Evolutionary conservation across 768 basidiomycete species (phyloP).

Genomic region (Cyclocybe cylindracea): DNA sequence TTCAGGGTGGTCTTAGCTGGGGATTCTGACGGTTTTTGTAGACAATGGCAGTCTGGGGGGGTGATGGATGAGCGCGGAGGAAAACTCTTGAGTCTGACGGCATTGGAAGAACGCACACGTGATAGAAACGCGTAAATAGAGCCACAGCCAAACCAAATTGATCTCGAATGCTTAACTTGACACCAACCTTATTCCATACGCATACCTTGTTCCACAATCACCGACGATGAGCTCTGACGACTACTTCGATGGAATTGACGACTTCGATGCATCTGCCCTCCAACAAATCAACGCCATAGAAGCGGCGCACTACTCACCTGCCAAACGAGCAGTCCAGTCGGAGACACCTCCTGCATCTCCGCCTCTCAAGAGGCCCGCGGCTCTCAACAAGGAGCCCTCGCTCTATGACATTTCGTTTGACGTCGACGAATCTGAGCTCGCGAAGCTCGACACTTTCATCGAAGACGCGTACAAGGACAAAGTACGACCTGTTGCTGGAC

Average conservation of each 20-base stretch:
- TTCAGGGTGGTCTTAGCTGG: too few relatives aligned
- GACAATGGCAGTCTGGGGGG: too few relatives aligned
- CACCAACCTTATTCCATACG: background rate
- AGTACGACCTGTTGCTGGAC: constrained; percentile 42
- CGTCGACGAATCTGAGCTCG: constrained; percentile 55
- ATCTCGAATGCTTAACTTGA: background rate
- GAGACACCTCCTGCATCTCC: constrained; percentile 18
- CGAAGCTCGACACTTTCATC: constrained; percentile 53
- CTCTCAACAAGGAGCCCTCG: constrained; percentile 38
- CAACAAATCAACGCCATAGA: constrained; percentile 72
- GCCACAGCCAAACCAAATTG: constrained; percentile 1
- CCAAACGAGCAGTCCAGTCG: constrained; percentile 12
- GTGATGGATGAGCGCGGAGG: too few relatives aligned
- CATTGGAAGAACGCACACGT: constrained; percentile 18
- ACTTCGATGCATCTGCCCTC: constrained; percentile 57
- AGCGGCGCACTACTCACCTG: constrained; percentile 47
- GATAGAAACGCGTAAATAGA: constrained; percentile 24
- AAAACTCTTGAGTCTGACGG: too few relatives aligned
- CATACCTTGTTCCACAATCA: background rate
- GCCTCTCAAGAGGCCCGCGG: constrained; percentile 12
- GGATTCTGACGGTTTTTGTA: too few relatives aligned
- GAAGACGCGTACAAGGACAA: constrained; percentile 46
- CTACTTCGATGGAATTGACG: constrained; percentile 68
- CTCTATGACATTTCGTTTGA: constrained; percentile 58
- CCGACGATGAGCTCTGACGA: constrained; percentile 74